Conservation (phyloP, 176 grass and related monocot species). For the Oryza coarctata region DNA sequence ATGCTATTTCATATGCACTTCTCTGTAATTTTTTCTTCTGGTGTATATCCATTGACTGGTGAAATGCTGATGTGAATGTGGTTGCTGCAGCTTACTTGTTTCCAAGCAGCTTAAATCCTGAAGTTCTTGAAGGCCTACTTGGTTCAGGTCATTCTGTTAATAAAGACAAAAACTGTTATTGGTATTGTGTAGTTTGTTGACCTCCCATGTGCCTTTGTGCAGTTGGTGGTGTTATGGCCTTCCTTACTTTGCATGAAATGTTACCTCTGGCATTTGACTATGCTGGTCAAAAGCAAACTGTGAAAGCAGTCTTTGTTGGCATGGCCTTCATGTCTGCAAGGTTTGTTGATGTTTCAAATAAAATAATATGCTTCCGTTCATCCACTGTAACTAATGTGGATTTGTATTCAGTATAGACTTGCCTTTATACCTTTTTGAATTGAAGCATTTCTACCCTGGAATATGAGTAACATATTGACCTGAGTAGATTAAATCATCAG, state of each 20-base stretch:
- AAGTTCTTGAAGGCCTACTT: conserved; percentile 95
- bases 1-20: conserved; percentile 29
- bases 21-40: conserved; percentile 20
- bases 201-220: background rate
- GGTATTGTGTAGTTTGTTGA: conserved; percentile 1
- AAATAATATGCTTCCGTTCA: background rate
- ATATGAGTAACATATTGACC: background rate
- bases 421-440: background rate
- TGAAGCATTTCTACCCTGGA: background rate
- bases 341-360: conserved; percentile 52
- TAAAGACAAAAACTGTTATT: background rate
- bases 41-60: background rate
- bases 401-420: conserved; percentile 10
- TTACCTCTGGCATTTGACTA: conserved; percentile 96
- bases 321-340: conserved; percentile 99
- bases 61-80: background rate
- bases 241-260: conserved; percentile 98
- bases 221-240: conserved; percentile 99
- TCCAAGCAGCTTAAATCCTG: conserved; percentile 76
- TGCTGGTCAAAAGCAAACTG: conserved; percentile 92
- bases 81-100: conserved; percentile 76
- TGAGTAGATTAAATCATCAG: background rate
- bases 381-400: background rate
- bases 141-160: conserved; percentile 67
- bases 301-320: conserved; percentile 94